These are phyloP conservation scores for Aspergillus leporis DNA, from an alignment of 495 filamentous ascomycete species.

Conservation along the genomic window DNA sequence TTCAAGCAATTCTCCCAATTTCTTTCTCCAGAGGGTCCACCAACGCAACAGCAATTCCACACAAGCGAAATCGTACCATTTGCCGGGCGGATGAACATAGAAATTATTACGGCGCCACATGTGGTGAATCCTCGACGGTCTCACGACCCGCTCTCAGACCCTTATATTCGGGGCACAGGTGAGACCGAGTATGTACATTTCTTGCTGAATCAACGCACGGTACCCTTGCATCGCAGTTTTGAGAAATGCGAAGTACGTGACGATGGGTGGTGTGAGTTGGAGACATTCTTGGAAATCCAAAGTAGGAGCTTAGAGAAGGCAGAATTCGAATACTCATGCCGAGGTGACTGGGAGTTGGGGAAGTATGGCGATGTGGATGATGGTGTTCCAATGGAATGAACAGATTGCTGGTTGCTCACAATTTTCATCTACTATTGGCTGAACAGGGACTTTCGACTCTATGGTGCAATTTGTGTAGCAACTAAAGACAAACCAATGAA, in stretches of 20 bases:
- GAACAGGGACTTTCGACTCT: too few relatives aligned
- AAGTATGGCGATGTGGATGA: constrained; percentile 19
- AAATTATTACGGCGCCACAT: constrained; percentile 58
- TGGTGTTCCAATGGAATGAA: constrained; percentile 19
- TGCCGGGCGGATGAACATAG: constrained; percentile 61
- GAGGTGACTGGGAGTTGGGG: constrained; percentile 22
- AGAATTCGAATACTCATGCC: constrained; percentile 54
- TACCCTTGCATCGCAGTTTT: constrained; percentile 58
- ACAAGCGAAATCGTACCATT: constrained; percentile 61
- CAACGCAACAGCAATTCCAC: constrained; percentile 49
- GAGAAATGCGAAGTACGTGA: constrained; percentile 55
- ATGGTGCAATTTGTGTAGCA: too few relatives aligned
- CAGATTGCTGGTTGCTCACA: too few relatives aligned
- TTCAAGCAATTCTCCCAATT: constrained; percentile 50
- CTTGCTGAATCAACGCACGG: constrained; percentile 61
- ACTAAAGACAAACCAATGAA: too few relatives aligned
- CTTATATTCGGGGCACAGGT: constrained; percentile 16
- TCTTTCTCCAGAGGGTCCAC: constrained; percentile 43
- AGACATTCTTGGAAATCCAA: constrained; percentile 54
- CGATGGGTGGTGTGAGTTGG: constrained; percentile 68
- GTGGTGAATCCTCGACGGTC: constrained; percentile 46
- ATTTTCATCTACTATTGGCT: too few relatives aligned
- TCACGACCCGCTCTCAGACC: constrained; percentile 8
- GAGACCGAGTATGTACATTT: constrained; percentile 64
- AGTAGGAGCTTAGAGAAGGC: constrained; percentile 44